Evolutionary conservation across 352 stramenopile species (phyloP).

Genomic region (Phytophthora hibernalis): DNA sequence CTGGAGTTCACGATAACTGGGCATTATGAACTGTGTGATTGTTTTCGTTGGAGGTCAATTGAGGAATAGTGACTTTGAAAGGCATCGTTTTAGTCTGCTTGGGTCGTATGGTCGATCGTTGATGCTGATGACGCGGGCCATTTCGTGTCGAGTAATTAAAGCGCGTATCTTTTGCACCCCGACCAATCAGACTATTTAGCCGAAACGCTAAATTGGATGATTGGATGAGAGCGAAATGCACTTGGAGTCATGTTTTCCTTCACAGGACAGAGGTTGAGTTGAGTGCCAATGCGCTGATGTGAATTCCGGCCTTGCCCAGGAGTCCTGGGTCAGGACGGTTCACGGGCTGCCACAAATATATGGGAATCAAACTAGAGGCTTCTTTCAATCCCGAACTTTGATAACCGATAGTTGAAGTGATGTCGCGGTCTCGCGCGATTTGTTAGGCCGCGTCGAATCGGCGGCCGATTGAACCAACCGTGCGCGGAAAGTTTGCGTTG

Average conservation of each 20-base stretch:
- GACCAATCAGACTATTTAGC: conserved; percentile 19
- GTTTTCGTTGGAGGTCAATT: conserved; percentile 17
- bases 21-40: conserved; percentile 14
- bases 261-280: too few species aligned
- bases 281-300: neutral
- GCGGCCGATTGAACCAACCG: too few species aligned
- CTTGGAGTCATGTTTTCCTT: too few species aligned
- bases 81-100: neutral
- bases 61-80: conserved; percentile 23
- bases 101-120: neutral
- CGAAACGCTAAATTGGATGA: neutral
- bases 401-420: too few species aligned
- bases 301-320: too few species aligned
- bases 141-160: conserved; percentile 27
- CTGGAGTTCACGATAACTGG: conserved; percentile 35
- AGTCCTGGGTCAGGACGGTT: too few species aligned
- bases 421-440: too few species aligned
- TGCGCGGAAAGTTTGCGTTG: too few species aligned
- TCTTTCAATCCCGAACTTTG: too few species aligned
- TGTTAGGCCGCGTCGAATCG: too few species aligned
- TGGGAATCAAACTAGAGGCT: too few species aligned
- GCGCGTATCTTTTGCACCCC: conserved; percentile 7
- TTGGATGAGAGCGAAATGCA: conserved; percentile 4
- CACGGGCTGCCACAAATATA: too few species aligned
- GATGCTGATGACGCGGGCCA: conserved; percentile 19